These are phyloP conservation scores for Prillingera fragicola DNA, from an alignment of 1,284 basidiomycete genomes.

Conservation along the genomic window DNA sequence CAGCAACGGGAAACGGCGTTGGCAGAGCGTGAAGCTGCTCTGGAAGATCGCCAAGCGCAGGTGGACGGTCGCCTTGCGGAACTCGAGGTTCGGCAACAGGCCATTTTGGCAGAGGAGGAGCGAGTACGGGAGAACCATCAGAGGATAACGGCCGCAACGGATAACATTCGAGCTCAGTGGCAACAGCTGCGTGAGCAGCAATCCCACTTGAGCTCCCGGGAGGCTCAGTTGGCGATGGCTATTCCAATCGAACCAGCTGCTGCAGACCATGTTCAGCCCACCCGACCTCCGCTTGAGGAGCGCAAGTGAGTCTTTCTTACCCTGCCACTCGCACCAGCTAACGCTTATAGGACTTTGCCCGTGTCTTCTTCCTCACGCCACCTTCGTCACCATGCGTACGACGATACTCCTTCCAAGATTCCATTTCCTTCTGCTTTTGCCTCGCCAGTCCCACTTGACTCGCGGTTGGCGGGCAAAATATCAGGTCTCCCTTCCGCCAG, in stretches of 20 bases:
- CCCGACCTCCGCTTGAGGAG: conserved; percentile 33
- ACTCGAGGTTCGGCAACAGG: conserved; percentile 54
- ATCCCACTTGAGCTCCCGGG: too few relatives aligned
- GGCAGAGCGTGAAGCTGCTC: conserved; percentile 21
- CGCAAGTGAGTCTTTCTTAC: conserved; percentile 22
- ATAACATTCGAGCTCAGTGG: conserved; percentile 52
- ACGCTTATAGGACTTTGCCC: conserved; percentile 23
- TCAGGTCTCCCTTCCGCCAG: background rate
- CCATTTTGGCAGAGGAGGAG: conserved; percentile 63
- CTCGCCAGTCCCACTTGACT: conserved; percentile 9
- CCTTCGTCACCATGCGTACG: conserved; percentile 24
- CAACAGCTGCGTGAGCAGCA: conserved; percentile 55
- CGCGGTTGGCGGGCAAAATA: conserved; percentile 9
- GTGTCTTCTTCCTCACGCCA: conserved; percentile 17
- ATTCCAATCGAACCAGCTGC: too few relatives aligned
- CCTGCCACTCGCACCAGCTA: conserved; percentile 1
- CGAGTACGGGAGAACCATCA: conserved; percentile 62
- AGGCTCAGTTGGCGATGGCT: too few relatives aligned
- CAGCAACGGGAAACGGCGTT: conserved; percentile 32
- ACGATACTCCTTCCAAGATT: conserved; percentile 45
- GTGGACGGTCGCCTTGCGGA: conserved; percentile 63
- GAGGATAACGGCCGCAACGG: conserved; percentile 63
- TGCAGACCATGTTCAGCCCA: too few relatives aligned
- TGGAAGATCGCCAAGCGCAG: conserved; percentile 43
- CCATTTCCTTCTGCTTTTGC: conserved; percentile 24